These are phyloP conservation scores for Arthrobotrys iridis DNA, from an alignment of 2,329 filamentous ascomycete species.

Conservation along the genomic window DNA sequence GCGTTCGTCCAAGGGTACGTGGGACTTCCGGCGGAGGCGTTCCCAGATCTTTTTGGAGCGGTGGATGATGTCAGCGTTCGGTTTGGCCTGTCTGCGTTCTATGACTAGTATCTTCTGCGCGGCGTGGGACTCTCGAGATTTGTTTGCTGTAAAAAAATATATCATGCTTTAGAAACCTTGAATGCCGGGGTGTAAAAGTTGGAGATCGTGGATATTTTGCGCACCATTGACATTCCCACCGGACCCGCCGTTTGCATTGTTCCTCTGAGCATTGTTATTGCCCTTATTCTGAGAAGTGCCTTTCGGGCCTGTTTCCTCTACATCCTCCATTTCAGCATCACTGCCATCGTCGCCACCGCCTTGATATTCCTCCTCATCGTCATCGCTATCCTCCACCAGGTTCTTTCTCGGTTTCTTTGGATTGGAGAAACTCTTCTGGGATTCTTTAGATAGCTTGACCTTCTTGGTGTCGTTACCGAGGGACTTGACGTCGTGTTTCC, in stretches of 20 bases:
- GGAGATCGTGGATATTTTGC: neutral
- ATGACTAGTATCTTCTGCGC: constrained; percentile 89
- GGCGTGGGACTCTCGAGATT: constrained; percentile 84
- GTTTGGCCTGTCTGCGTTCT: constrained; percentile 91
- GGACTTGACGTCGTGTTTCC: constrained; percentile 45
- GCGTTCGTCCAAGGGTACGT: constrained; percentile 88
- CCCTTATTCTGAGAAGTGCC: constrained; percentile 62
- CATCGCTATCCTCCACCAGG: constrained; percentile 60
- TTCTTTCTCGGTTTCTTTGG: constrained; percentile 42
- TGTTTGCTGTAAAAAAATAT: constrained; percentile 64
- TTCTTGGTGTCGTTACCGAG: constrained; percentile 43
- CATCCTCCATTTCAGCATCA: constrained; percentile 59
- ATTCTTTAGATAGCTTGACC: constrained; percentile 45
- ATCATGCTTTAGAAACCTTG: constrained; percentile 25
- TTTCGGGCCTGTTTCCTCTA: constrained; percentile 59
- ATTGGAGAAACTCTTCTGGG: constrained; percentile 17
- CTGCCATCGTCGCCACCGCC: constrained; percentile 61
- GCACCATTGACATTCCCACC: constrained; percentile 55
- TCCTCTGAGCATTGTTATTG: constrained; percentile 59
- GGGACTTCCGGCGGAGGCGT: constrained; percentile 87
- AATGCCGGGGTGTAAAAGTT: neutral
- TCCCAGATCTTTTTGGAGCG: constrained; percentile 98
- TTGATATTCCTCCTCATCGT: constrained; percentile 61
- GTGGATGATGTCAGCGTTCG: constrained; percentile 86
- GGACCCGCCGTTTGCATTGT: constrained; percentile 63